Percentiles rank a stretch among this genome's conserved stretches.
phyloP scores from a whole-genome alignment of 2,329 filamentous ascomycete species.

The Trichoderma hamatum region DNA sequence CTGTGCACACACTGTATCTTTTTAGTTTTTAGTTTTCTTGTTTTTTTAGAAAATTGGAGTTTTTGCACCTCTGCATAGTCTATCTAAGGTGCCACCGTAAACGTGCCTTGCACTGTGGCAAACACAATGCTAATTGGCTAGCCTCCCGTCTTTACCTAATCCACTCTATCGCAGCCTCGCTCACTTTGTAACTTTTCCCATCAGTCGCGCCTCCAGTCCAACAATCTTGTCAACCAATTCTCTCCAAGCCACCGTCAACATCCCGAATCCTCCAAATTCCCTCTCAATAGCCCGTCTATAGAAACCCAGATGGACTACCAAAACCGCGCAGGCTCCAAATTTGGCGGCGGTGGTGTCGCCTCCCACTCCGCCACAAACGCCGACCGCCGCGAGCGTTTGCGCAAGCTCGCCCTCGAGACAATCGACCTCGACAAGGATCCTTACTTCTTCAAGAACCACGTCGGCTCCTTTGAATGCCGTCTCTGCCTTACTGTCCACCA shows the following conservation, averaged over 20 bases:
- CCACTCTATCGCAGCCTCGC: background rate
- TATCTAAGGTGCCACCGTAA: no score
- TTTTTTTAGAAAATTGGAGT: no score
- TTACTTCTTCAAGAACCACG: constrained; percentile 99
- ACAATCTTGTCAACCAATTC: background rate
- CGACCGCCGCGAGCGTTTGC: constrained; percentile 93
- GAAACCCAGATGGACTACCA: constrained; percentile 68
- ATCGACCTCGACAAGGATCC: constrained; percentile 99
- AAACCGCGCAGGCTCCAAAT: constrained; percentile 96
- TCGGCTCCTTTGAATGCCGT: constrained; percentile 96
- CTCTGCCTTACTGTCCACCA: constrained; percentile 97
- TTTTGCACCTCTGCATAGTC: no score
- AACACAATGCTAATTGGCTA: background rate
- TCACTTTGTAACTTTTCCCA: constrained; percentile 15
- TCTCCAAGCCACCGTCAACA: background rate
- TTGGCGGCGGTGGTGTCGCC: constrained; percentile 95
- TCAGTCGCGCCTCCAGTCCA: background rate
- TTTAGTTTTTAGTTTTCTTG: no score
- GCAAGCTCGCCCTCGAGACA: constrained; percentile 96
- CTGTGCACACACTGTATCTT: no score
- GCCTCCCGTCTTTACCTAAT: background rate
- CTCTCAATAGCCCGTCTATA: background rate
- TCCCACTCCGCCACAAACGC: constrained; percentile 92
- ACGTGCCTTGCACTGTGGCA: background rate
- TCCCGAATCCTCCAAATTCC: background rate